Conservation (phyloP, 495 filamentous ascomycete species). For the Penicillium argentinense region DNA sequence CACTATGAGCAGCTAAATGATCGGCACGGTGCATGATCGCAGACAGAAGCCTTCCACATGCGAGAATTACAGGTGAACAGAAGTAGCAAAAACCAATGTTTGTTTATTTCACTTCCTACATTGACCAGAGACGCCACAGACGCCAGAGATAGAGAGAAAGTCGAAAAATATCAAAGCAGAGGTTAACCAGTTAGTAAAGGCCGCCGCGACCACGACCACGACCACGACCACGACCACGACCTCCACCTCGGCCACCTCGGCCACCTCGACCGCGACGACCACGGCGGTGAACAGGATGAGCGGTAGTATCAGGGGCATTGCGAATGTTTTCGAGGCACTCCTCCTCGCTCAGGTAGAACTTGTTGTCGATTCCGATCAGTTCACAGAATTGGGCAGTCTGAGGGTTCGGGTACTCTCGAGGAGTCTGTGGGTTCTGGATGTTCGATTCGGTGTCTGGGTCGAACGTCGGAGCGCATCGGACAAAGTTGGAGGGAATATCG, state of each 20-base stretch:
- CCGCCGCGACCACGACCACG: no score
- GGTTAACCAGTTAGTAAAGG: no score
- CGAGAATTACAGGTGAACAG: no score
- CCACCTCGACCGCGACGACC: conserved; percentile 17
- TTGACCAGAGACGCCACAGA: no score
- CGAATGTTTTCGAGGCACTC: conserved; percentile 42
- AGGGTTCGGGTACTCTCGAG: conserved; percentile 75
- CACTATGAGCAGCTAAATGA: no score
- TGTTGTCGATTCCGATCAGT: conserved; percentile 72
- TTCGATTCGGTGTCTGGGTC: conserved; percentile 41
- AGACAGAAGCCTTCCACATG: no score
- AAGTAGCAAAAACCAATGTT: no score
- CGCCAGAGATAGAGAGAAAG: no score
- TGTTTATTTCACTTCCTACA: no score
- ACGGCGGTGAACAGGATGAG: conserved; percentile 2
- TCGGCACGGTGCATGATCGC: no score
- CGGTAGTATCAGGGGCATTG: background rate
- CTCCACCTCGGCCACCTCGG: conserved; percentile 20
- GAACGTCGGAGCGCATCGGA: conserved; percentile 70
- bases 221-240: conserved; percentile 23
- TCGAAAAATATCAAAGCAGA: no score
- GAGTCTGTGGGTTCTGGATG: conserved; percentile 46
- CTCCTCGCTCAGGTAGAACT: conserved; percentile 69
- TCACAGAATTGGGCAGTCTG: conserved; percentile 80
- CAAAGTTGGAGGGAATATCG: conserved; percentile 73